Base-by-base conservation (phyloP, 2,329 filamentous ascomycete genomes). In the Penicillium sp. region DNA sequence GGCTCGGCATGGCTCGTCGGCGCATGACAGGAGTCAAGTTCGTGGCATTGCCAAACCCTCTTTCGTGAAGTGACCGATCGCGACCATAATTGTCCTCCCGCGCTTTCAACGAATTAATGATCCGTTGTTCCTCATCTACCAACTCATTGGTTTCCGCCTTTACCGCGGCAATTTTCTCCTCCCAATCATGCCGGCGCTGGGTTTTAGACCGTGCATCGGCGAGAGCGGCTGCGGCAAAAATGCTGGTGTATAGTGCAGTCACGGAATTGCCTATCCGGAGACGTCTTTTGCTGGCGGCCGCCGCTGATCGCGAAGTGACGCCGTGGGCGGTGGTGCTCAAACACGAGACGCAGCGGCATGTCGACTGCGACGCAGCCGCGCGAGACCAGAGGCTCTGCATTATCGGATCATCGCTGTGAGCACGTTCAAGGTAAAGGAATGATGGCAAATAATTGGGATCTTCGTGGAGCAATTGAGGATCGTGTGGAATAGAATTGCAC, bases 361-460 rank as follows among this genome's bases (percentile, higher is more conserved):
- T 53, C 39, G 62, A 57, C 49, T 59, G 59, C 46, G 60, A 52
- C 43, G 55, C 54, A 41, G 60, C 62, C 49, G 57, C 52, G 46
- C 67, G 65, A 48, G 65, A 66, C 65, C 64, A 68, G 37, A 70
- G 53, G 42, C 56, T 57, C 45, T 68, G 65, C 67, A 70, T 70
- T 58, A 57, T 65, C 48, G 48, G 46, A 48, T 41, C 61, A 62
- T 65, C 42, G 52, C 56, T 48, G 35, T 41, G 30, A 30, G 12
- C 4, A n/a, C 22, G 22, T 12, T 11, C 12, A 18, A 20, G 33
- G 20, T 30, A 39, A 25, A 20, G 23, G 30, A 15, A 14, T 28
- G 9, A 25, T n/a, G 25, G 11, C 22, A 16, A 32, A 7, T 10
- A 41, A 47, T 52, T 44, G 45, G 37, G 36, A 28, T 35, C 42